Evolutionary conservation across 116 monocot species (phyloP).

Genomic region (Phalaenopsis hybrid): DNA sequence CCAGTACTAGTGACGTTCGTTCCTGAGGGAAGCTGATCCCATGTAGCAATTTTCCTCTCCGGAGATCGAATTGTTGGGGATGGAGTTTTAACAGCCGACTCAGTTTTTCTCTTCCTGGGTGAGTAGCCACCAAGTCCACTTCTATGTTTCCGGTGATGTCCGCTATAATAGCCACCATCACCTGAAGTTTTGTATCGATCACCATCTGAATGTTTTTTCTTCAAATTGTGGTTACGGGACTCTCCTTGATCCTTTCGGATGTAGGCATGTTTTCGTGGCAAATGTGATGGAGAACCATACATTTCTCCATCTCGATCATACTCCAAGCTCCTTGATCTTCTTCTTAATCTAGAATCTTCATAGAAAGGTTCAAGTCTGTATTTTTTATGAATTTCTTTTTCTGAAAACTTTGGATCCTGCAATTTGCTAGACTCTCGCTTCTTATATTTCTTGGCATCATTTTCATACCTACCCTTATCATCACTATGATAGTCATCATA

Average conservation of each 20-base stretch:
- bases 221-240: slow-evolving; percentile 35
- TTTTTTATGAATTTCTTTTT: slow-evolving; percentile 38
- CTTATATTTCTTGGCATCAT: slow-evolving; percentile 23
- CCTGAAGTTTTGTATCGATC: slow-evolving; percentile 41
- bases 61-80: slow-evolving; percentile 49
- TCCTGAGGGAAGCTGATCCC: slow-evolving; percentile 80
- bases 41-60: slow-evolving; percentile 53
- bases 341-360: slow-evolving; percentile 38
- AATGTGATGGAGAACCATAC: slow-evolving; percentile 51
- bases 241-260: slow-evolving; percentile 27
- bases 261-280: slow-evolving; percentile 24
- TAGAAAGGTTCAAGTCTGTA: slow-evolving; percentile 15
- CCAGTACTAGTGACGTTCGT: slow-evolving; percentile 18
- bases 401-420: slow-evolving; percentile 22
- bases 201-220: slow-evolving; percentile 33
- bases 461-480: slow-evolving; percentile 30
- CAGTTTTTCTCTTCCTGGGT: slow-evolving; percentile 79
- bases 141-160: slow-evolving; percentile 34
- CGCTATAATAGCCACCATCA: slow-evolving; percentile 32
- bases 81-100: slow-evolving; percentile 43
- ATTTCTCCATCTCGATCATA: slow-evolving; percentile 29
- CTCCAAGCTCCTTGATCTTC: slow-evolving; percentile 49
- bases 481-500: slow-evolving; percentile 18
- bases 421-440: slow-evolving; percentile 37
- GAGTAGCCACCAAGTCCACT: slow-evolving; percentile 94